A percentile compares a stretch with the other conserved stretches of the same genome.
Evolutionary conservation across 805 yeast genomes (phyloP).

Genomic region (Candida chilensis): DNA sequence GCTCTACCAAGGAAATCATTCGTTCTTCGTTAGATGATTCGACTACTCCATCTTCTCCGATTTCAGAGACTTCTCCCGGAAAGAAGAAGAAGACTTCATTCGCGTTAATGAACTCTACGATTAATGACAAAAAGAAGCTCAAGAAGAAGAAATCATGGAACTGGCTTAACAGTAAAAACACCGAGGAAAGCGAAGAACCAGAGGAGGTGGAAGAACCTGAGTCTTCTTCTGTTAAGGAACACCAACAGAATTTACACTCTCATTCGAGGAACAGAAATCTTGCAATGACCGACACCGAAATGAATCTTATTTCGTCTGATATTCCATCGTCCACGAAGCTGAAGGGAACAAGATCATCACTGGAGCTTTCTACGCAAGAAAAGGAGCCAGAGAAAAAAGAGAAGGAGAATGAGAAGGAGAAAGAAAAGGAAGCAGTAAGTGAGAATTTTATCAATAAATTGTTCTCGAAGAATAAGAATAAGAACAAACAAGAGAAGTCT

Average conservation of each 20-base stretch:
- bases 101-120: too few relatives aligned
- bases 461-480: conserved; percentile 29
- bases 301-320: background rate
- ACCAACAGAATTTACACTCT: background rate
- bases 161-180: conserved; percentile 13
- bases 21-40: too few relatives aligned
- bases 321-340: background rate
- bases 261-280: conserved; percentile 1
- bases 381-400: conserved; percentile 1
- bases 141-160: conserved; percentile 15
- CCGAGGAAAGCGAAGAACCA: background rate
- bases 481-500: too few relatives aligned
- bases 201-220: too few relatives aligned
- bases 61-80: too few relatives aligned
- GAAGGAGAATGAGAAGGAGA: conserved; percentile 20
- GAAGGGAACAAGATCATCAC: background rate
- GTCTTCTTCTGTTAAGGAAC: too few relatives aligned
- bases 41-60: too few relatives aligned
- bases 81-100: too few relatives aligned
- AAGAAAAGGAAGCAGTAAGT: too few relatives aligned
- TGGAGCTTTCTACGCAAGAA: conserved; percentile 3
- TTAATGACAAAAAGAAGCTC: conserved; percentile 7
- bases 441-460: conserved; percentile 28
- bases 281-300: conserved; percentile 1
- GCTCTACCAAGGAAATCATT: too few relatives aligned